Evolutionary conservation across 441 rosid genomes (phyloP), one percentile per base, ranked within the genome.

Genomic region (Theobroma grandiflorum): DNA sequence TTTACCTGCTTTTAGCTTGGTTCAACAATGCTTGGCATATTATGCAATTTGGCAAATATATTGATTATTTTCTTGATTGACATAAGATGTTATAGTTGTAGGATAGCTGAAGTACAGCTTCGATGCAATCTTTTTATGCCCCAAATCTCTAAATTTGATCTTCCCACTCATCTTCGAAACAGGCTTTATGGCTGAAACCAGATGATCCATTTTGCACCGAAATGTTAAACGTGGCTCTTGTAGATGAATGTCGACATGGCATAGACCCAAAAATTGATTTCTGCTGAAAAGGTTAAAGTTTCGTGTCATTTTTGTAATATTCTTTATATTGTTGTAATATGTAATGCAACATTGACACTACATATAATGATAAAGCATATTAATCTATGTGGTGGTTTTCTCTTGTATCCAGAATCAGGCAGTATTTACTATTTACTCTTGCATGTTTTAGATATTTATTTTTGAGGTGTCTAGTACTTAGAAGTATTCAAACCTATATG

Each of bases 111-210:
- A 58, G 59, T 37, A 43, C 26, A 38, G 49, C 20, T 57, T 33
- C 57, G 0, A 35, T 33, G 26, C 40, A 26, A 64, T 40, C 0
- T 42, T 22, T 38, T 40, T 43, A 6, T 64, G 78, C n/a, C 72
- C 20, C 42, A 57, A 52, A 38, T 5, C 35, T 59, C 52, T 79
- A 8, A 42, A 61, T 69, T 59, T 42, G 22, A 33, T 76, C 45
- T 38, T 0, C 8, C 45, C 15, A 50, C 50, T 53, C 74, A 42
- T 40, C 72, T 79, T 20, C 43, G 31, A 18, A 78, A 75, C 93
- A 95, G 98, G 98, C 97, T 72, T 76, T 93, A 58, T 92, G 95
- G 96, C 81, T 95, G 89, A 91, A 91, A 84, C 93, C 98, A 5
- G 92, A 93, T 53, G 99, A 95, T 83, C 90, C 91, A 52, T 95